Evolutionary conservation across 1,139 yeast genomes (phyloP), one percentile per base, ranked within the genome.

Genomic region (Suhomyces ambrosiae): DNA sequence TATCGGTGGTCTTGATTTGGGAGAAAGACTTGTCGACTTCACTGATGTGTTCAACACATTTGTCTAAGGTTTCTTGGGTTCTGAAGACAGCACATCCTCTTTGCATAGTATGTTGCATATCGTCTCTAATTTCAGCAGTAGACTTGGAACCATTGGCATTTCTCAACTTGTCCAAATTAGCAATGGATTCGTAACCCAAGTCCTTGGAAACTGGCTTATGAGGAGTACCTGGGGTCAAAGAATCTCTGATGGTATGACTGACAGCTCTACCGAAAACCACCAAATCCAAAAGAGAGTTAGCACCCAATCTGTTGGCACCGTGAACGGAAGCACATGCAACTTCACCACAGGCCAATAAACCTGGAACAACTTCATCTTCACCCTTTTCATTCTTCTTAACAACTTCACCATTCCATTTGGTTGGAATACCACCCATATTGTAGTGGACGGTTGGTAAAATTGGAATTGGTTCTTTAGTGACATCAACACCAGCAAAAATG

Each of bases 381-480:
- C 98, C 98, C 53, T 86, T 79, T 58, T 79, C 89, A 61, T 84
- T 87, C 57, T 85, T 65, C 41, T 88, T 88, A 53, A 92, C 68
- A 35, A 82, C 97, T 73, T 92, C 97, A 75, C 97, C 97, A 54
- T 85, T 86, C 86, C 89, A 92, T 66, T 85, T 88, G 54, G 98
- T 92, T 66, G 98, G 98, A 53, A 92, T 86, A 82, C 98, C 98
- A 68, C 98, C 98, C 98, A 92, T 92, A 71, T 92, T 92, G 78
- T 92, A 92, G 71, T 92, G 98, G 48, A 92, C 98, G 48, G 98
- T 92, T 56, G 98, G 98, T 60, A 92, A 72, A 56, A 92, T 92
- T 57, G 98, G 98, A 63, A 94, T 94, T 60, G 98, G 98, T 74
- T 92, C 97, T 77, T 92, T 92, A 50, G 98, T 92, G 50, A 92